Base-by-base conservation (phyloP, 2,329 filamentous ascomycete genomes). In the Rhinocladiella mackenziei region DNA sequence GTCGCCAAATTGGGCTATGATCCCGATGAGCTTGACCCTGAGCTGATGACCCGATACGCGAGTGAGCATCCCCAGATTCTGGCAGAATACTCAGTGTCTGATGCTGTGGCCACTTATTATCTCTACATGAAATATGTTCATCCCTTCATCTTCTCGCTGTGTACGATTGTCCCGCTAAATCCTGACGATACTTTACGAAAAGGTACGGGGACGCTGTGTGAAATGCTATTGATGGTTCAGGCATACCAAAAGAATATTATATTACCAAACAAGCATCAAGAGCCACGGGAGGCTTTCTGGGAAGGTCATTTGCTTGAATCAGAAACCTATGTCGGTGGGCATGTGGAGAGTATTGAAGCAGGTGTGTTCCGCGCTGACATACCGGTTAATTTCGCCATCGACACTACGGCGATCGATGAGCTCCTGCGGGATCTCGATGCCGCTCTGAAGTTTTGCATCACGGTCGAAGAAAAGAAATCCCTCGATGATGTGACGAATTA, bases 121-220 rank as follows among this genome's bases (percentile, higher is more conserved):
- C 72, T 98, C 51, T 98, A 98, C 75, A 98, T 98, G 94, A 98
- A 98, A 83, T 98, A 98, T 65, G 87, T 98, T n/a, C 92, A 98
- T 64, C 92, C 92, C 3, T 98, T 98, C 72, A 92, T 98, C 64
- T 98, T 98, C 75, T 97, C 94, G 1, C 73, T 98, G 0, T 98
- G 92, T 68, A 98, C 89, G 1, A 96, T 98, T 69, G 75, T 98
- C 63, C 92, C 92, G 0, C 75, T 98, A 1, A 88, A 87, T 32
- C 88, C 89, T 23, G 91, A 98, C 60, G 92, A 97, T 61, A 87
- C 89, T 1, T 66, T 97, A 58, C 80, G 92, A 56, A 98, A 98
- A 65, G 92, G 92, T 62, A 98, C 92, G 0, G 92, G 92, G 65
- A 98, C 92, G 0, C 77, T 98, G n/a, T 98, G 92, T 65, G 92